A percentile compares a stretch with the other conserved stretches of the same genome.
Conservation (phyloP, 1,284 basidiomycete genomes). For the Sanghuangporus weigelae region DNA sequence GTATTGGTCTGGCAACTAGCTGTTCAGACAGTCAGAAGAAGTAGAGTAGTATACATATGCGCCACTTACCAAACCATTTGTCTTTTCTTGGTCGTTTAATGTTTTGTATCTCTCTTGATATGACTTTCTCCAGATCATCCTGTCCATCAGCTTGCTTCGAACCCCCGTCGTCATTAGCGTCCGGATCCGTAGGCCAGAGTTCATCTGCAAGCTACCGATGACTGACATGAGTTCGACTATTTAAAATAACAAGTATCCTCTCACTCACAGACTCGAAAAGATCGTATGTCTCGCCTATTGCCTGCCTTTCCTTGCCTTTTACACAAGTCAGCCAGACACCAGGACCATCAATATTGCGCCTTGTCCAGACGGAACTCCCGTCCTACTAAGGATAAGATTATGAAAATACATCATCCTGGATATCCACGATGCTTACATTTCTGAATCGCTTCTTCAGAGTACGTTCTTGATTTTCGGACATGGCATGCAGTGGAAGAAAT, state of each 20-base stretch:
- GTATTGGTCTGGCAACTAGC: slow-evolving; percentile 74
- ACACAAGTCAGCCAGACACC: slow-evolving; percentile 79
- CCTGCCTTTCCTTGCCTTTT: slow-evolving; percentile 74
- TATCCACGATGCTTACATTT: slow-evolving; percentile 3
- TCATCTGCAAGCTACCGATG: slow-evolving; percentile 54
- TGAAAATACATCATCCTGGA: not conserved
- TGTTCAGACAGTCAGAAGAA: slow-evolving; percentile 25
- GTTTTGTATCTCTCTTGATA: slow-evolving; percentile 62
- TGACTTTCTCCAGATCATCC: slow-evolving; percentile 59
- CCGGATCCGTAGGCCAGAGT: slow-evolving; percentile 51
- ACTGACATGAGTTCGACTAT: slow-evolving; percentile 2
- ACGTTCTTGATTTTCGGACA: not conserved
- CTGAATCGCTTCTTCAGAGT: slow-evolving; percentile 11
- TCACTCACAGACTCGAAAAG: slow-evolving; percentile 67
- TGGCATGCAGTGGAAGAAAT: not conserved
- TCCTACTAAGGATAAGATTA: slow-evolving; percentile 9
- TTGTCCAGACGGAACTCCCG: slow-evolving; percentile 15
- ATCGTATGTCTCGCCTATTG: slow-evolving; percentile 70
- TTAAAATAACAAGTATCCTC: not conserved
- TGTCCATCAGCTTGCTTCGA: slow-evolving; percentile 26
- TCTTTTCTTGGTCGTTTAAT: slow-evolving; percentile 63
- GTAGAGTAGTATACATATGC: not conserved
- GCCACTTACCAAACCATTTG: slow-evolving; percentile 56
- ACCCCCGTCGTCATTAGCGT: slow-evolving; percentile 23
- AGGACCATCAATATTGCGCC: slow-evolving; percentile 57